Base-by-base conservation (phyloP, 2,329 filamentous ascomycete genomes). In the Tothia fuscella region DNA sequence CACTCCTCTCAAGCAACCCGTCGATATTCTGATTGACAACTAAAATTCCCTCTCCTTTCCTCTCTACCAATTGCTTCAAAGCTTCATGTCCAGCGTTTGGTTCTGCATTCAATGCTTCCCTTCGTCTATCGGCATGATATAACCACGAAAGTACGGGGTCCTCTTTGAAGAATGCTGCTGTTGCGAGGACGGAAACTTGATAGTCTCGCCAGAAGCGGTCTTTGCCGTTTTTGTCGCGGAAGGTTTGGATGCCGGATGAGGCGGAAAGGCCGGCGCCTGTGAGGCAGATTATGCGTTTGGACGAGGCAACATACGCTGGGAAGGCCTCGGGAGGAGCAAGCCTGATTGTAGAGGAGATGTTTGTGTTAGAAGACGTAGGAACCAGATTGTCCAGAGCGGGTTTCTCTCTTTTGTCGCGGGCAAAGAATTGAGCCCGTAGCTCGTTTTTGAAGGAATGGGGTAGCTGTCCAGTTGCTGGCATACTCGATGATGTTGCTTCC, bases 1-100 rank as follows among this genome's bases (percentile, higher is more conserved):
- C 36, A 3, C 46, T 48, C 17, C 44, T 42, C 29, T 47, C 43
- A 37, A 34, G 48, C 16, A 53, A 42, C n/a, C 46, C 46, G 40
- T 55, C 51, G 12, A 54, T 47, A 29, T 54, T 54, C 51, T 50
- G 50, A n/a, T 42, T 51, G n/a, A 55, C 32, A 5, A 48, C 41
- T 9, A 53, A 29, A 30, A 49, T 50, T 5, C 38, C 41, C 10
- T 29, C 20, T n/a, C n/a, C n/a, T 21, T 49, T 51, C 36, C 20
- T 41, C 12, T 43, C 45, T 12, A 48, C 45, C 7, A 53, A 38
- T 16, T 48, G 22, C 7, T 49, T 44, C n/a, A 54, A 35, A 10
- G 49, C 51, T 9, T 35, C 4, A 43, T 55, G 53, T 9, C 48
- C 52, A 20, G 40, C 26, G 42, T 55, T 54, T 7, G 52, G 51